Conservation (phyloP, 768 basidiomycete genomes). For the Boletellus sp. region DNA sequence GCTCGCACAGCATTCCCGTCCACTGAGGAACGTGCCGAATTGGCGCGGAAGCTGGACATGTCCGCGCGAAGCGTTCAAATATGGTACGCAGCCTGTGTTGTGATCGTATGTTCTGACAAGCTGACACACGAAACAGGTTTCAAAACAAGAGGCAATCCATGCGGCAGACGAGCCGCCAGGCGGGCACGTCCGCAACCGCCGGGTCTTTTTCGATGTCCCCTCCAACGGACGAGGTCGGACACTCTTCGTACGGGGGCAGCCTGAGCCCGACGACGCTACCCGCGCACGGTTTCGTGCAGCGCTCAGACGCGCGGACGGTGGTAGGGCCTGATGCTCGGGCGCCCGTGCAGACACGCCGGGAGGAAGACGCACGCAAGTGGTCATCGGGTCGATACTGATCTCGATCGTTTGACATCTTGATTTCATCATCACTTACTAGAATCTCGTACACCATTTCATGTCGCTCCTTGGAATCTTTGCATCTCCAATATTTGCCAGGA, state of each 20-base stretch:
- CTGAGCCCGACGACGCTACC: constrained; percentile 29
- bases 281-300: constrained; percentile 38
- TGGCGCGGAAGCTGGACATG: constrained; percentile 79
- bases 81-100: constrained; percentile 47
- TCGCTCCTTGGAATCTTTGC: constrained; percentile 32
- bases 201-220: constrained; percentile 42
- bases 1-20: constrained; percentile 82
- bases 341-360: constrained; percentile 40
- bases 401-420: constrained; percentile 31
- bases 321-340: constrained; percentile 28
- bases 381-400: constrained; percentile 43
- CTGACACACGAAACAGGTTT: constrained; percentile 53
- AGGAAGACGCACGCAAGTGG: constrained; percentile 49
- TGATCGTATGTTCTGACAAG: constrained; percentile 11
- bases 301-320: constrained; percentile 39
- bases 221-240: constrained; percentile 32
- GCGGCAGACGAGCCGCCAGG: constrained; percentile 72
- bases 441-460: constrained; percentile 32
- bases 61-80: constrained; percentile 83
- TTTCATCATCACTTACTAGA: constrained; percentile 36
- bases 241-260: constrained; percentile 33
- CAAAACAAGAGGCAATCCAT: constrained; percentile 84
- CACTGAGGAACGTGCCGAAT: constrained; percentile 75
- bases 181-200: constrained; percentile 41
- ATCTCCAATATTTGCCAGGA: constrained; percentile 32